Evolutionary conservation across 306 rosid species (phyloP).

Genomic region (Rosa lucieae): DNA sequence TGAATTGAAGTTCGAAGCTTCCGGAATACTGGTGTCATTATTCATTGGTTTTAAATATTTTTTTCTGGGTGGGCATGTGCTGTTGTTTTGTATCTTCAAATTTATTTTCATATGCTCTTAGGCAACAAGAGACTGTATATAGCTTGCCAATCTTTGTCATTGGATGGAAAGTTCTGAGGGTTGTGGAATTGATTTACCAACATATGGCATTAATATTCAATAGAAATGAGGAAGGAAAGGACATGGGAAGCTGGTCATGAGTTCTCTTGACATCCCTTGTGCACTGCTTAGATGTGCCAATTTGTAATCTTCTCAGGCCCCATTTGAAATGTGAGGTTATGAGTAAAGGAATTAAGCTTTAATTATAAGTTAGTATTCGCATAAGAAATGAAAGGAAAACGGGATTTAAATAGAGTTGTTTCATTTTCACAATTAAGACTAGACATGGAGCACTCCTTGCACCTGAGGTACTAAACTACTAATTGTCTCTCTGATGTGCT

Average conservation of each 20-base stretch:
- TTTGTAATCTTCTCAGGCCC: not conserved
- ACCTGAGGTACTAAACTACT: not conserved
- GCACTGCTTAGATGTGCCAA: not conserved
- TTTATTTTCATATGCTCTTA: conserved; percentile 48
- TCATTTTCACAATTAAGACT: not conserved
- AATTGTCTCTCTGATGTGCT: too few relatives aligned
- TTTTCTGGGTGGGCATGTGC: conserved; percentile 32
- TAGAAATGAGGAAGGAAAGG: not conserved
- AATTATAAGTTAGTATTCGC: not conserved
- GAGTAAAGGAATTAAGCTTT: not conserved
- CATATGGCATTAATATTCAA: not conserved
- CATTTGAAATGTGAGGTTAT: not conserved
- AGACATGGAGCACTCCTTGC: not conserved
- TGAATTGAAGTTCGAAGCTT: conserved; percentile 44
- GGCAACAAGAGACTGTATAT: conserved; percentile 68
- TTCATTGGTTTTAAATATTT: conserved; percentile 16
- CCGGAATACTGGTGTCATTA: conserved; percentile 39
- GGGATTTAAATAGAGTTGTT: not conserved
- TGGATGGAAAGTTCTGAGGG: conserved; percentile 33
- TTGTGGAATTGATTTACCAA: conserved; percentile 41
- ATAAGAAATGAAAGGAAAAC: too few relatives aligned
- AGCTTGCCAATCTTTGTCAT: conserved; percentile 43
- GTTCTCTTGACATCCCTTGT: not conserved
- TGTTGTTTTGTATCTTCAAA: conserved; percentile 29
- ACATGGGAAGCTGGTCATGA: not conserved